These are phyloP conservation scores for Luffa aegyptiaca DNA, from an alignment of 306 rosid species.

Conservation along the genomic window DNA sequence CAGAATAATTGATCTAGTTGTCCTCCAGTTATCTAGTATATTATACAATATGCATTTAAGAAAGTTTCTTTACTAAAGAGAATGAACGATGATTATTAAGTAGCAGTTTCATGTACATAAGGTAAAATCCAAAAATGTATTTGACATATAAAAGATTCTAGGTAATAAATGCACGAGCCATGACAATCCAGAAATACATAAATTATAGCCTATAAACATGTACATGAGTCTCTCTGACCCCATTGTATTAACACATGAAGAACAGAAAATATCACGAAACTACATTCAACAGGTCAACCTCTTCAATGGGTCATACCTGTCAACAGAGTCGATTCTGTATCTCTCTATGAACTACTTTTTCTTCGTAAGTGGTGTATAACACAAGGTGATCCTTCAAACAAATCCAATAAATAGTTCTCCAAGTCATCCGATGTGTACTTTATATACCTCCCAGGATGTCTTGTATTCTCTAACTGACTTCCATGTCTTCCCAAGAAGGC, in stretches of 20 bases:
- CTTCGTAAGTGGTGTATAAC: constrained; percentile 73
- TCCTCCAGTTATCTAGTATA: background rate
- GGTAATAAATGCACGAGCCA: background rate
- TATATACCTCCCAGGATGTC: constrained; percentile 74
- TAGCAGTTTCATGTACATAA: constrained; percentile 7
- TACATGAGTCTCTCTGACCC: background rate
- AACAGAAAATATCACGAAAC: background rate
- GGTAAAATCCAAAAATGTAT: constrained; percentile 4
- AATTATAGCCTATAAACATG: constrained; percentile 9
- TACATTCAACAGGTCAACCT: constrained; percentile 9
- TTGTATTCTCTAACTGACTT: constrained; percentile 71
- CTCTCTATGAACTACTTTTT: constrained; percentile 46
- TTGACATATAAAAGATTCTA: background rate
- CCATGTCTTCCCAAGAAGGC: constrained; percentile 79
- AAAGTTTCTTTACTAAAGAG: background rate
- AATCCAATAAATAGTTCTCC: constrained; percentile 63
- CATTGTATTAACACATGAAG: constrained; percentile 5
- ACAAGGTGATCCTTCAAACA: constrained; percentile 78
- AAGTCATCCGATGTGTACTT: constrained; percentile 81
- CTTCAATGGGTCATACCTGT: constrained; percentile 10
- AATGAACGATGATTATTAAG: background rate
- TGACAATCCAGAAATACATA: constrained; percentile 7
- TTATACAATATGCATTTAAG: background rate
- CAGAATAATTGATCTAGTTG: background rate
- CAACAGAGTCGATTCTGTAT: background rate